Base-by-base conservation (phyloP, 768 basidiomycete genomes). In the Phlebiopsis flavidoalba region DNA sequence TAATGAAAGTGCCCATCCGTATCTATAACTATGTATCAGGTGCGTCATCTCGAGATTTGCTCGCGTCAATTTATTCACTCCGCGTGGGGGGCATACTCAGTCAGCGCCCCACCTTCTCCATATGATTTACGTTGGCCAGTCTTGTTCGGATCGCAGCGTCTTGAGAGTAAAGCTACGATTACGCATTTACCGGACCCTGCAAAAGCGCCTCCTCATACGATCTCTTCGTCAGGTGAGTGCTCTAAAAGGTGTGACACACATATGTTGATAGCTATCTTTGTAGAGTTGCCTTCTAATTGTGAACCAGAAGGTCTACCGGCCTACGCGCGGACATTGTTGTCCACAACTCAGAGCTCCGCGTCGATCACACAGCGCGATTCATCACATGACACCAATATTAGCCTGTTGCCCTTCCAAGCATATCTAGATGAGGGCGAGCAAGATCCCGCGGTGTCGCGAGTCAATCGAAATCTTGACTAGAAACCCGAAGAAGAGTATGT, bases 401-500 rank as follows among this genome's bases (percentile, higher is more conserved):
- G 26, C 15, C 45, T 5, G 3, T 50, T 49, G 10, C 3, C 48
- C 2, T 24, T 55, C 15, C 35, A 22, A 8, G 43, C 17, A 14
- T 21, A n/a, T 21, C 35, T 22, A 12, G 54, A 77, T 43, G 84
- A 82, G 37, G 73, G 77, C 21, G 82, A 80, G 75, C 49, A 85
- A 83, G 19, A 90, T 81, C 81, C 79, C 36, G 86, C n/a, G 86
- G 3, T 92, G 86, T 71, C 79, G 93, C 50, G 88, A 95, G 70
- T 91, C 93, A 0, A 93, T 96, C 12, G 94, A 98, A 77, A 86
- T 95, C 54, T 75, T 97, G 60, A 95, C 94, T 17, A 75, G 95
- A 58, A 92, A 92, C 71, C 85, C 92, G 1, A 91, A 88, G 73
- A 97, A 96, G 78, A 83, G 95, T 93, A 59, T 53, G 83, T 70